Conservation (phyloP, 768 basidiomycete species). For the Aureoboletus auriporus region DNA sequence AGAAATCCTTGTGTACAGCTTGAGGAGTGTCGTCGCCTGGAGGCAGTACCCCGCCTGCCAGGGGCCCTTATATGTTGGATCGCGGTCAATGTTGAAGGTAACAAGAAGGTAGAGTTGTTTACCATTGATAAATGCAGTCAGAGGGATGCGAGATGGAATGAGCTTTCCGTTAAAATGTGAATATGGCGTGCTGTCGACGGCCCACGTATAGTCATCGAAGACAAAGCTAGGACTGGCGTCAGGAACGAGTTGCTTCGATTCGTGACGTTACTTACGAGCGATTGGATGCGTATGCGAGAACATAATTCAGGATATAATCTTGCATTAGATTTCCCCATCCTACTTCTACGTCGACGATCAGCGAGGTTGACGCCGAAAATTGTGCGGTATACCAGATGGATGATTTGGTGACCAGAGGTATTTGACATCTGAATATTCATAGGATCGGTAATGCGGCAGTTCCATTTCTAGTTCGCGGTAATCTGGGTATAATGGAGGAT, state of each 20-base stretch:
- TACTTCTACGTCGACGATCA: constrained; percentile 19
- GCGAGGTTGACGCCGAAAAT: neutral
- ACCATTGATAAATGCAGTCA: constrained; percentile 35
- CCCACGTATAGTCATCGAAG: constrained; percentile 42
- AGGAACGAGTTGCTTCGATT: neutral
- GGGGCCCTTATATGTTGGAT: constrained; percentile 27
- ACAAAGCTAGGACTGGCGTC: constrained; percentile 28
- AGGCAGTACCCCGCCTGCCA: constrained; percentile 36
- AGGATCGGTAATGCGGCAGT: constrained; percentile 37
- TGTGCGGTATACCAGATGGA: constrained; percentile 14
- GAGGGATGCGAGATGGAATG: constrained; percentile 36
- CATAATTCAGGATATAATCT: constrained; percentile 31
- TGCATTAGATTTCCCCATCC: constrained; percentile 40
- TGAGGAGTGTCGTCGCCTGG: constrained; percentile 25
- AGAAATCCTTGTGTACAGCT: constrained; percentile 35
- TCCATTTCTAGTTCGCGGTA: constrained; percentile 34
- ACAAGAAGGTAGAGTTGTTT: neutral
- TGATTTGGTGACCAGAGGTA: constrained; percentile 49
- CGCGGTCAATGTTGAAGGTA: neutral
- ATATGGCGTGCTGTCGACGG: constrained; percentile 29
- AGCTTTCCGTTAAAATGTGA: constrained; percentile 30
- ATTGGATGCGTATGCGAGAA: constrained; percentile 31
- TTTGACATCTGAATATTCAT: constrained; percentile 32
- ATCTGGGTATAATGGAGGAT: constrained; percentile 40
- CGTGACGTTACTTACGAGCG: constrained; percentile 28